phyloP scores from a whole-genome alignment of 768 basidiomycete genomes.

The Kondoa subrosea region DNA sequence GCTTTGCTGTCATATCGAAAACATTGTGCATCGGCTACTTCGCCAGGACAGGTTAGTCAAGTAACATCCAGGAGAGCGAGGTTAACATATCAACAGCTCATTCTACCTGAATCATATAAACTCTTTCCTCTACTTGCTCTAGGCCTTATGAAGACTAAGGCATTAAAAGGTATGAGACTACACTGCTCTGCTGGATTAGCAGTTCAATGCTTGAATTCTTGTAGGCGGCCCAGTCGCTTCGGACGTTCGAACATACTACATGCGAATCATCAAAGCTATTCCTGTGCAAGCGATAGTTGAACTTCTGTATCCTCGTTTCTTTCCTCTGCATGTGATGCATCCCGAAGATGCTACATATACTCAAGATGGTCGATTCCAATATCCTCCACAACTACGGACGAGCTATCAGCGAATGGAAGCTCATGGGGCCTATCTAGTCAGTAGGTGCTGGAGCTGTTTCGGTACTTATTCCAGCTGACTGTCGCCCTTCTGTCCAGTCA shows the following conservation, averaged over 20 bases:
- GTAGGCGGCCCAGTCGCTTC: constrained; percentile 70
- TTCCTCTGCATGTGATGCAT: constrained; percentile 72
- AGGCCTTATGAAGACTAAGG: constrained; percentile 69
- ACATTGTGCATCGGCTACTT: constrained; percentile 64
- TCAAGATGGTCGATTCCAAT: constrained; percentile 42
- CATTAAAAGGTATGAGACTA: constrained; percentile 57
- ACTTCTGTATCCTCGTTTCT: constrained; percentile 68
- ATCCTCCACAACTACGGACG: constrained; percentile 64
- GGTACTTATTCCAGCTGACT: background rate
- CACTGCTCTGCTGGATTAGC: constrained; percentile 6
- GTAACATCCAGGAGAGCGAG: background rate
- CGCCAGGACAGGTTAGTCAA: constrained; percentile 52
- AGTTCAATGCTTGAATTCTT: background rate
- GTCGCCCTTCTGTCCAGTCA: constrained; percentile 41
- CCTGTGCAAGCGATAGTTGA: constrained; percentile 53
- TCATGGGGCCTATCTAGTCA: constrained; percentile 80
- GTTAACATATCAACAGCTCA: constrained; percentile 43
- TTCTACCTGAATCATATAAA: constrained; percentile 85
- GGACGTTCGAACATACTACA: constrained; percentile 79
- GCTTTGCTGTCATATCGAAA: constrained; percentile 71
- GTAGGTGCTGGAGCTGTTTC: constrained; percentile 35
- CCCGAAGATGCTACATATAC: constrained; percentile 55
- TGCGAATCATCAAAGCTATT: constrained; percentile 56
- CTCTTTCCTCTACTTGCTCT: constrained; percentile 65
- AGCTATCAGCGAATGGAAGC: constrained; percentile 76